Base-by-base conservation (phyloP, 1,284 basidiomycete species). In the Ceratobasidium sp. region DNA sequence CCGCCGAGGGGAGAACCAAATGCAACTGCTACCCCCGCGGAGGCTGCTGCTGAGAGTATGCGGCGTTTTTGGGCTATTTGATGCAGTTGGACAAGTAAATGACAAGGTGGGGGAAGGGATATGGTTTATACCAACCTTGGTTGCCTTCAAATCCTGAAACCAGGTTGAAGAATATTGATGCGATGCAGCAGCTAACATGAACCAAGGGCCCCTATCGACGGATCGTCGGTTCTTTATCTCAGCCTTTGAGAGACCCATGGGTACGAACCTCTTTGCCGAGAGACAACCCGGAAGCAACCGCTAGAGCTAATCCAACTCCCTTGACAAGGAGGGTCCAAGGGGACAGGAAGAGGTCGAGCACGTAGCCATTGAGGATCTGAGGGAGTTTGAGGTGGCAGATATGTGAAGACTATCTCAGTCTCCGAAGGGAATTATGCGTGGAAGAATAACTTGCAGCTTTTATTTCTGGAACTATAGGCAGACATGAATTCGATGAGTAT, bases 251-350 rank as follows among this genome's bases (percentile, higher is more conserved):
- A 7, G 21, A 67, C 11, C 2, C 26, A 18, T 57, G 55, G 38
- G 35, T 7, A 58, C 78, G 50, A 62, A 85, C 88, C 82, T 91
- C 89, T 81, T 93, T 93, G 11, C 91, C 91, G 23, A 93, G 81
- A 1, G 90, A 91, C 16, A 93, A 82, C 0, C 91, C 91, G 11
- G 90, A 92, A 0, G 90, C 90, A n/a, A 93, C 91, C 0, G 91
- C 85, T 9, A 95, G 84, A 6, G 91, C 90, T 38, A 94, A 84
- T 7, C 92, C 92, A 55, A 94, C 80, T 0, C 89, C 87, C 80
- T 94, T 94, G 78, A 92, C 91, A 50, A 92, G 81, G 18, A 92
- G 84, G 0, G 89, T 91, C 89, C 89, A 91, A 0, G 89, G 86
- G n/a, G 87, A 85, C 11, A 92, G 83, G 78, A 91, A 91, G 0